Base-by-base conservation (phyloP, 805 yeast genomes). In the Cyberlindnera americana region DNA sequence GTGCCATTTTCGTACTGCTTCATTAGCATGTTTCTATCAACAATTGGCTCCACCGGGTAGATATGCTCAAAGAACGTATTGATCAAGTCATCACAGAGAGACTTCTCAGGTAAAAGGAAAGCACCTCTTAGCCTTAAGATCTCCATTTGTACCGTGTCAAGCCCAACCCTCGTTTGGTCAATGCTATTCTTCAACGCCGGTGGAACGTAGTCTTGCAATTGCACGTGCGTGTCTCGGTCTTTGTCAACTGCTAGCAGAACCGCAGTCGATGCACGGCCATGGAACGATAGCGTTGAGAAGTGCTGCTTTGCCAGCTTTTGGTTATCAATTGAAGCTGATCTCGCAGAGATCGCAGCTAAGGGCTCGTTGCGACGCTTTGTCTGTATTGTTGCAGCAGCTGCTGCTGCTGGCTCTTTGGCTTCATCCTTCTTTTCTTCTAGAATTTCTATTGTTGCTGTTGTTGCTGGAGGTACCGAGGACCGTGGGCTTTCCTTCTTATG, bases 1-100 rank as follows among this genome's bases (percentile, higher is more conserved):
- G 69, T 54, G 2, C 75, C 65, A 19, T 80, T 77, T 48, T 71
- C 70, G 53, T 78, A 77, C 43, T 72, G 71, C 33, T 64, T 58
- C 77, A 82, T 67, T 58, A 86, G 86, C 54, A 71, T 70, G 1
- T 75, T 65, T 38, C 81, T 67, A 61, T 83, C 77, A 33, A 86
- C 61, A 19, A 84, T 72, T 4, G 95, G 95, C 58, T 78, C 71
- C 28, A 74, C 59, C 1, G 89, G 88, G 49, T 84, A 87, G 18
- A 82, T 71, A 43, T 71, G 70, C 31, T 69, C 73, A 50, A 86
- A 86, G 60, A 73, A 86, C 34, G 72, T 60, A 33, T 78, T 69
- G 25, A 86, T 71, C 41, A 82, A 66, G 48, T 77, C 83, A 47
- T 73, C 74, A 40, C 81, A 73, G 13, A 82, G 64, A 11, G 72